Percentiles rank a stretch among this genome's conserved stretches.
phyloP scores from a whole-genome alignment of 441 rosid genomes.

The Dalechampia spathulata region DNA sequence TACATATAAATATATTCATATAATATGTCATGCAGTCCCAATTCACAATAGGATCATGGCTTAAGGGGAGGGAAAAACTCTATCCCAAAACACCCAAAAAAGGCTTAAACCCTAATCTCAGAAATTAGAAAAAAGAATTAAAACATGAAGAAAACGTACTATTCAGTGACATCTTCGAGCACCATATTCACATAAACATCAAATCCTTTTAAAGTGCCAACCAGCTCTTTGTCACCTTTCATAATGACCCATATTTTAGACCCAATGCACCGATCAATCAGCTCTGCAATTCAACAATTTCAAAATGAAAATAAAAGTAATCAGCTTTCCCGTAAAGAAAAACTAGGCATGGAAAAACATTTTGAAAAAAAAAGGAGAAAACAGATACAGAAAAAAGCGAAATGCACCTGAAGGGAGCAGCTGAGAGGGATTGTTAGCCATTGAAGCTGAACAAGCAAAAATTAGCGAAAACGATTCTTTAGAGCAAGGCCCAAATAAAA shows the following conservation, averaged over 20 bases:
- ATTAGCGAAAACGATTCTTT: no score
- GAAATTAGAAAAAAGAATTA: background rate
- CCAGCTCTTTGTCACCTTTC: constrained; percentile 99
- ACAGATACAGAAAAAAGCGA: no score
- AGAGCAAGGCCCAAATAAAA: no score
- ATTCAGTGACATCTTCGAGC: constrained; percentile 86
- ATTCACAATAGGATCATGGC: no score
- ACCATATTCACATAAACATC: constrained; percentile 97
- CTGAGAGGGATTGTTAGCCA: constrained; percentile 94
- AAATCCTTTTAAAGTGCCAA: constrained; percentile 76
- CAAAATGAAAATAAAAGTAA: no score
- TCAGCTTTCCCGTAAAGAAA: no score
- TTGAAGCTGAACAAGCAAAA: constrained; percentile 13
- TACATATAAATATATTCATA: no score
- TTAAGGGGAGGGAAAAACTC: no score
- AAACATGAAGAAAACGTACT: constrained; percentile 44
- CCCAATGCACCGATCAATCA: constrained; percentile 89
- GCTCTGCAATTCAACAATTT: constrained; percentile 75
- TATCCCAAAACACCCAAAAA: no score
- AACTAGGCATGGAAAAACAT: background rate
- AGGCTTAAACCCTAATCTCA: constrained; percentile 2
- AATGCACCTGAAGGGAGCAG: constrained; percentile 90
- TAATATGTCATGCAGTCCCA: no score
- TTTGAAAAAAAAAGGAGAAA: background rate
- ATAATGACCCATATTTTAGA: constrained; percentile 94